Evolutionary conservation across 2,329 filamentous ascomycete species (phyloP), one percentile per base, ranked within the genome.

Genomic region (Cordyceps fumosorosea): DNA sequence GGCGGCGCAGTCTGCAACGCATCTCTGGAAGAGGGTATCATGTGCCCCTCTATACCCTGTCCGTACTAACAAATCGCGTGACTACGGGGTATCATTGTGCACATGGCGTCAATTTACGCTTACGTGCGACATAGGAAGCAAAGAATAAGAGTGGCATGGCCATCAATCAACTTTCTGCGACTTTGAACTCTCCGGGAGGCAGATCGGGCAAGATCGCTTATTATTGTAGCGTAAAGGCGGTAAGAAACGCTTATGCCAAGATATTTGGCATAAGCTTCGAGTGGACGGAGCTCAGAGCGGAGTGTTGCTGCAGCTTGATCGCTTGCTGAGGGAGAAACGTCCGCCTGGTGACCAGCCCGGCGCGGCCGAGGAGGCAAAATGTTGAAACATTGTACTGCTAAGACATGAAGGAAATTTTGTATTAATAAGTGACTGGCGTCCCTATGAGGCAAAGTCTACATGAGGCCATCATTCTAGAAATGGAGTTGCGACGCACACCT

Each of bases 31-130:
- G n/a, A n/a, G n/a, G n/a, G n/a, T n/a, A n/a, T n/a, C n/a, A n/a
- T n/a, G n/a, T n/a, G 50, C 68, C 68, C 26, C 18, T 34, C 50
- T 37, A 32, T 32, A 52, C 50, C 50, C n/a, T 37, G 50, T 52
- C 50, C 50, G 50, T 52, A 34, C 32, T 34, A 26, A 32, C 50
- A 52, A 37, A 52, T 26, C 26, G 50, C 50, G 34, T 52, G 50
- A 52, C 50, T 52, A 37, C 29, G 50, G 5, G 6, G 50, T 52
- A 37, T 52, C 50, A 52, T 52, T 52, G 26, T 32, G 50, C 29
- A 52, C 50, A 52, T 52, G 18, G 50, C 50, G 50, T 22, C 50
- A 52, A 34, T 52, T 52, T 14, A 20, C 50, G 50, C 50, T 52
- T 52, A 18, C n/a, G 50, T 52, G 50, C 50, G 50, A 52, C 26